Percentiles rank a stretch among this genome's conserved stretches.
These are phyloP conservation scores for Cryptococcus amylolentus DNA, from an alignment of 1,284 basidiomycete species.

Conservation along the genomic window DNA sequence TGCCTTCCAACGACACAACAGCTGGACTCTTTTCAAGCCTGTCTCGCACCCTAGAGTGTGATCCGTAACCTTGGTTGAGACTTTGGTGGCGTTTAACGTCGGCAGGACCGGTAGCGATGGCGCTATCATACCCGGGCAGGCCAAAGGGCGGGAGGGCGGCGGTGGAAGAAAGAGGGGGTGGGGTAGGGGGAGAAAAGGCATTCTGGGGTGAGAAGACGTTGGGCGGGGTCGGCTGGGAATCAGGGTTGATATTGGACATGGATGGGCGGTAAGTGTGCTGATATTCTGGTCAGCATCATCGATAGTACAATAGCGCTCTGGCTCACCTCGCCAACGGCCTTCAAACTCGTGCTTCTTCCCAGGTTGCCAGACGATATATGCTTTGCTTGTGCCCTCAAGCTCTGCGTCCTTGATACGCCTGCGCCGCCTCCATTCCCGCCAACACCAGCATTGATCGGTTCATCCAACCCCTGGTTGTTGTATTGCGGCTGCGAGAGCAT, in stretches of 20 bases:
- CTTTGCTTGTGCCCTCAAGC: constrained; percentile 40
- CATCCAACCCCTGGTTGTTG: neutral
- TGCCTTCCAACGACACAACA: constrained; percentile 31
- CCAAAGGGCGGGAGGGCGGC: constrained; percentile 34
- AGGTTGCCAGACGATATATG: constrained; percentile 22
- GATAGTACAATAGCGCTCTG: neutral
- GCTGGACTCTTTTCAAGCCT: constrained; percentile 39
- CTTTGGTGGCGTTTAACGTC: constrained; percentile 47
- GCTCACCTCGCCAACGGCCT: constrained; percentile 34
- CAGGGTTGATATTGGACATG: neutral
- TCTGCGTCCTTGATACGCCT: constrained; percentile 42
- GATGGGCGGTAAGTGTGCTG: neutral
- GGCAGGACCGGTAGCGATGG: constrained; percentile 10
- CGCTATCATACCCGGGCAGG: constrained; percentile 5
- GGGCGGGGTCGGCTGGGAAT: neutral
- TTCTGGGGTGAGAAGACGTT: constrained; percentile 14
- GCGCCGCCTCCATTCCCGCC: constrained; percentile 10
- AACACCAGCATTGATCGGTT: neutral
- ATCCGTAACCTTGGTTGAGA: constrained; percentile 43
- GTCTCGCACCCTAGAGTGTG: constrained; percentile 34
- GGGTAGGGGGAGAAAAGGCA: constrained; percentile 37
- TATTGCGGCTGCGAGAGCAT: constrained; percentile 23
- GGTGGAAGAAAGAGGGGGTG: constrained; percentile 37
- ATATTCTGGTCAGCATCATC: neutral
- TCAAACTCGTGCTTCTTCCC: constrained; percentile 40